Evolutionary conservation across 2,329 filamentous ascomycete species (phyloP).

Genomic region (Cercospora sesami): DNA sequence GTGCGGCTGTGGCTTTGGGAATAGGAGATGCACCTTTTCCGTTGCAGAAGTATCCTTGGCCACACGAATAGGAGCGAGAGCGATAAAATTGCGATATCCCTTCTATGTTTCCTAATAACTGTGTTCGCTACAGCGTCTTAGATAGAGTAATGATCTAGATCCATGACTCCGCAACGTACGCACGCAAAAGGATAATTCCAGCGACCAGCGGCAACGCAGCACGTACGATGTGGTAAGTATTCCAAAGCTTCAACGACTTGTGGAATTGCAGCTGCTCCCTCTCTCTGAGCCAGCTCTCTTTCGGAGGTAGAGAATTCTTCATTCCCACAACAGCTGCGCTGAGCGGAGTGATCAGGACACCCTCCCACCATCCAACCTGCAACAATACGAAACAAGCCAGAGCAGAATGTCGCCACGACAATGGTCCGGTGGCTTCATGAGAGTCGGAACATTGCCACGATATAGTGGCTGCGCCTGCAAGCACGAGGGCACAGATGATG

Average conservation of each 20-base stretch:
- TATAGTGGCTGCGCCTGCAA: not conserved
- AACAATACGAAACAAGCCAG: not conserved
- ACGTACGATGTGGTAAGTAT: not conserved
- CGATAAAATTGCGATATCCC: not conserved
- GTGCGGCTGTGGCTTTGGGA: not conserved
- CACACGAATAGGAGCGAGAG: not conserved
- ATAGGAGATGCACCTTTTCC: not conserved
- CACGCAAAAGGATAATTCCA: not conserved
- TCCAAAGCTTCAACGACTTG: not conserved
- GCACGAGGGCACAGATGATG: not conserved
- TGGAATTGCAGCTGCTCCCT: not conserved
- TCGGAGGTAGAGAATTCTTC: not conserved
- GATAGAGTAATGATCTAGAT: not conserved
- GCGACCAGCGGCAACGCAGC: not conserved
- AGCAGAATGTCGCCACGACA: not conserved
- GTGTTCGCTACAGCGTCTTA: not conserved
- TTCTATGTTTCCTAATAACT: not conserved
- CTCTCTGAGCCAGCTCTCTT: not conserved
- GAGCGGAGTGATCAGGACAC: not conserved
- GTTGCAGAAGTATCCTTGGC: not conserved
- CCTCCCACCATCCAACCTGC: not conserved
- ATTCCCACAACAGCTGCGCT: not conserved
- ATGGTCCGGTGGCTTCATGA: not conserved
- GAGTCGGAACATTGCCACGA: not conserved
- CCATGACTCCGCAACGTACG: not conserved